Evolutionary conservation across 345 rosid genomes (phyloP), one percentile per base, ranked within the genome.

Genomic region (Eucalyptus erythrocorys): DNA sequence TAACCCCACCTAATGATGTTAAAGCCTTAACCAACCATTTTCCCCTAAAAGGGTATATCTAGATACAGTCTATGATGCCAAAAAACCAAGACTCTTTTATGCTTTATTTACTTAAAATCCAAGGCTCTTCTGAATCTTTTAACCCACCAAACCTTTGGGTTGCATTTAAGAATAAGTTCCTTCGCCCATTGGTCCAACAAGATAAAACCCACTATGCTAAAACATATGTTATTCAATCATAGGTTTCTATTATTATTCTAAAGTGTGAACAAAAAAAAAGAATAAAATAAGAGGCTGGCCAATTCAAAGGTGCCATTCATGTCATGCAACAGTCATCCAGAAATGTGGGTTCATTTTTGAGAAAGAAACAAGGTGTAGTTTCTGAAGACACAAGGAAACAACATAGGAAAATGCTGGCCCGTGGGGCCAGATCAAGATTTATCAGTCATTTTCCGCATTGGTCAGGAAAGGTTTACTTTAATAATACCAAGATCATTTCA

Each of bases 131-230:
- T 89, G 89, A 89, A 79, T 81, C 90, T 89, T 51, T 71, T 71
- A 53, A 89, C 15, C 89, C 87, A 89, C 90, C 94, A 88, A 92
- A 91, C 89, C 89, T 88, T 45, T 17, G 34, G 3, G 64, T 81
- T 89, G 79, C 86, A 91, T 90, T 86, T 87, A 64, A 86, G 88
- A 30, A 79, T 89, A 87, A 26, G 30, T 80, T 61, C 86, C 86
- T 84, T 71, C 68, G 87, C 59, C 76, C 26, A 88, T 92, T 91
- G 93, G 94, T 57, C 79, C 32, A 76, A 66, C 81, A 89, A 91
- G 91, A 87, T 90, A 89, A 94, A 91, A 50, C 68, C 61, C 59
- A 88, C 53, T 71, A 89, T 87, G 42, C 66, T 64, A 85, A 89
- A 48, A 85, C 86, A 85, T 87, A 85, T 79, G 88, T 40, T 40